Percentiles rank a stretch among this genome's conserved stretches.
These are phyloP conservation scores for Cantharellus cinnabarinus DNA, from an alignment of 768 basidiomycete species.

Conservation along the genomic window DNA sequence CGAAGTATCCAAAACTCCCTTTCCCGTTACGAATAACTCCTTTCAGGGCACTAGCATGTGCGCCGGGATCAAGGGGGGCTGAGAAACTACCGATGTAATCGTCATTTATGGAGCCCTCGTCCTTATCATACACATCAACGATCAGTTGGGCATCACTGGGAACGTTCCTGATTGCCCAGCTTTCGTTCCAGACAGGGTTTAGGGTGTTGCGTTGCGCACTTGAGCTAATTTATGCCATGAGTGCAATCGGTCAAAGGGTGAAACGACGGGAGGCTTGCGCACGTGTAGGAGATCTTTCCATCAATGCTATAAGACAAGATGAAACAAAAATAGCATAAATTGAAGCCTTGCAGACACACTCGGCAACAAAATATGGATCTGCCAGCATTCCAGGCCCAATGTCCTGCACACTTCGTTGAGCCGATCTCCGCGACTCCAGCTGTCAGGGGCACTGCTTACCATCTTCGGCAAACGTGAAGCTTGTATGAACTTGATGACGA, in stretches of 20 bases:
- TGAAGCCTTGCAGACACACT: neutral
- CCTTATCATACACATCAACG: slow-evolving; percentile 51
- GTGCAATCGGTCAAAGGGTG: neutral
- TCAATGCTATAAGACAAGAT: neutral
- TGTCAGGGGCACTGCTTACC: too few species aligned
- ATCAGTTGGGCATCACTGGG: slow-evolving; percentile 36
- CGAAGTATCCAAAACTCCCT: slow-evolving; percentile 55
- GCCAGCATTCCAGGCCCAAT: neutral
- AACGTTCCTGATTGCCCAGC: slow-evolving; percentile 55
- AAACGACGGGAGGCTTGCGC: neutral
- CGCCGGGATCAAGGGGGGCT: slow-evolving; percentile 30
- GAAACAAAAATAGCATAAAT: neutral
- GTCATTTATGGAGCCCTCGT: slow-evolving; percentile 34
- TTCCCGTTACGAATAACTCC: slow-evolving; percentile 24
- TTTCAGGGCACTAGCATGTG: slow-evolving; percentile 44
- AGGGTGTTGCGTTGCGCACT: slow-evolving; percentile 37
- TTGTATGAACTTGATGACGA: neutral
- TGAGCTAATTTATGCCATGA: slow-evolving; percentile 25
- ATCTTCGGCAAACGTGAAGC: too few species aligned
- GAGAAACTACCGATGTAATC: slow-evolving; percentile 35
- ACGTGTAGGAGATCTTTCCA: neutral
- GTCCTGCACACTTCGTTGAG: neutral
- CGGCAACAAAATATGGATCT: neutral
- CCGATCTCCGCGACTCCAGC: neutral
- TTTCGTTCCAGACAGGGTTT: slow-evolving; percentile 55